Conservation (phyloP, 2,329 filamentous ascomycete species). For the Colletotrichum sp. region DNA sequence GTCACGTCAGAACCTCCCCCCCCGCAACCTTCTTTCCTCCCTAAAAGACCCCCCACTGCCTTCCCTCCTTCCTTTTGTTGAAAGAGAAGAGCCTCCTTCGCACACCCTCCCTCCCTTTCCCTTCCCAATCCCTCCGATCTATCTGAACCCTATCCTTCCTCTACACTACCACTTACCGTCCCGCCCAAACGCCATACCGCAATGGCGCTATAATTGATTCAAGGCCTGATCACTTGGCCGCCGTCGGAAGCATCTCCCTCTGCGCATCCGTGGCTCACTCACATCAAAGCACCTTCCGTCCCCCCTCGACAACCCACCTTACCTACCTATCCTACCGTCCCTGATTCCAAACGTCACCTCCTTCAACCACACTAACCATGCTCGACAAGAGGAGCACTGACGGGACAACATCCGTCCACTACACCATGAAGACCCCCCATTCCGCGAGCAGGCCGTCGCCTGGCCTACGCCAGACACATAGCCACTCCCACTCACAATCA, state of each 20-base stretch:
- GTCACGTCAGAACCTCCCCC: slow-evolving; percentile 20
- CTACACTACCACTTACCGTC: neutral
- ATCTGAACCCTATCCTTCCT: slow-evolving; percentile 13
- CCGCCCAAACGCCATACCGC: neutral
- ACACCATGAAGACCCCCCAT: slow-evolving; percentile 51
- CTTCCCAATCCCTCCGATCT: slow-evolving; percentile 8
- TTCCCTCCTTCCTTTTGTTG: slow-evolving; percentile 2
- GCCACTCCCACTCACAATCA: slow-evolving; percentile 44
- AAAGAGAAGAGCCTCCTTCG: slow-evolving; percentile 13
- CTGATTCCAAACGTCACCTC: neutral
- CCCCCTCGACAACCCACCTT: neutral
- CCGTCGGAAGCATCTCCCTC: slow-evolving; percentile 12
- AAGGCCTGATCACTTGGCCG: slow-evolving; percentile 21
- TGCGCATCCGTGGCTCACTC: slow-evolving; percentile 4
- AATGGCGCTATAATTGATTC: slow-evolving; percentile 16
- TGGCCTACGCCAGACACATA: slow-evolving; percentile 34
- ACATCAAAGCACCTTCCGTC: neutral
- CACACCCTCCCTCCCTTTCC: slow-evolving; percentile 17
- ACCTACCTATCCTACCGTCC: neutral
- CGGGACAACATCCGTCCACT: slow-evolving; percentile 37
- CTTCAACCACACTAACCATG: slow-evolving; percentile 28
- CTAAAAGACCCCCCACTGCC: slow-evolving; percentile 20
- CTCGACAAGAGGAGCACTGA: slow-evolving; percentile 39
- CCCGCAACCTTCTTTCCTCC: slow-evolving; percentile 21
- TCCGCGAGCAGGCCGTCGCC: slow-evolving; percentile 39